Percentiles rank a stretch among this genome's conserved stretches.
phyloP scores from a whole-genome alignment of 192 early-diverging fungal species.

The Chytriomyces hyalinus region DNA sequence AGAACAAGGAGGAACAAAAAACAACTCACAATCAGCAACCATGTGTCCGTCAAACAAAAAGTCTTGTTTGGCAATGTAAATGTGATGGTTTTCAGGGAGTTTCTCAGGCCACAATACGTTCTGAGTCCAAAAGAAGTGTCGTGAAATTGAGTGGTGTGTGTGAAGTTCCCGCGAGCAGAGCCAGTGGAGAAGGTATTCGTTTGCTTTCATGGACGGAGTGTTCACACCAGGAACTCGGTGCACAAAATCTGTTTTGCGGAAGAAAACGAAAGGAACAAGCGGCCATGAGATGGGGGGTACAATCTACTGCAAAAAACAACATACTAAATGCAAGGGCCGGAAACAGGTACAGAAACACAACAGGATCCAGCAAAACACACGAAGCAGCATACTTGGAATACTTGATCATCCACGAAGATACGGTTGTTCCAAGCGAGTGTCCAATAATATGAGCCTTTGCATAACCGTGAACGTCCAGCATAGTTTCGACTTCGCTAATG shows the following conservation, averaged over 20 bases:
- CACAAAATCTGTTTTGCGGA: constrained; percentile 34
- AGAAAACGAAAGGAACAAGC: not conserved
- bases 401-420: constrained; percentile 62
- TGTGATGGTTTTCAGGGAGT: constrained; percentile 32
- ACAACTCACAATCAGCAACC: constrained; percentile 33
- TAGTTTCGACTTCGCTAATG: constrained; percentile 58
- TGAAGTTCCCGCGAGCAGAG: constrained; percentile 65
- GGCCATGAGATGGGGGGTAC: too few relatives aligned
- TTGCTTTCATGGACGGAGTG: constrained; percentile 26
- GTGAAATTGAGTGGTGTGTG: constrained; percentile 62
- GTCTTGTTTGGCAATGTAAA: constrained; percentile 33
- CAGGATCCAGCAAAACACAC: constrained; percentile 64
- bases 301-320: constrained; percentile 5
- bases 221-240: constrained; percentile 37
- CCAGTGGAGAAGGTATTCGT: constrained; percentile 59
- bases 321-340: constrained; percentile 62
- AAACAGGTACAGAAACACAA: constrained; percentile 68
- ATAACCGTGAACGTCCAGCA: constrained; percentile 58
- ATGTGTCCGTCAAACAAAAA: constrained; percentile 38
- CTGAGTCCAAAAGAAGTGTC: constrained; percentile 46
- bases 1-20: not conserved
- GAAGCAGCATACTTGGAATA: constrained; percentile 56
- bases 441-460: constrained; percentile 66
- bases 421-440: constrained; percentile 70
- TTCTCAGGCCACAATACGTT: constrained; percentile 35